phyloP scores from a whole-genome alignment of 768 basidiomycete genomes.

The Boletus eberwhitei region DNA sequence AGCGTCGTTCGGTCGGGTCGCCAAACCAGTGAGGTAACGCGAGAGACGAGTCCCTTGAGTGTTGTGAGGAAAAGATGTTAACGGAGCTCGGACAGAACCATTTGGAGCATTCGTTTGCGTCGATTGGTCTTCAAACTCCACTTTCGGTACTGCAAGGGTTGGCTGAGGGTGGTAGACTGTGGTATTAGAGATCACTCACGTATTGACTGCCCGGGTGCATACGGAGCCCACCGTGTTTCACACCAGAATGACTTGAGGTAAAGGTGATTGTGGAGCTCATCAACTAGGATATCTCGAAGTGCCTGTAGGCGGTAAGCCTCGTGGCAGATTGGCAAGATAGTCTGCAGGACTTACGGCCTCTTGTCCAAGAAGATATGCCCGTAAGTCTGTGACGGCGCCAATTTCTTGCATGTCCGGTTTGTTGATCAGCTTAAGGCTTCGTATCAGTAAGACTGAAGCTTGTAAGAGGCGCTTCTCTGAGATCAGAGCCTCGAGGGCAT shows the following conservation, averaged over 20 bases:
- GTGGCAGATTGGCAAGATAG: not conserved
- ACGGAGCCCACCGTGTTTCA: slow-evolving; percentile 87
- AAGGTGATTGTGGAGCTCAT: slow-evolving; percentile 95
- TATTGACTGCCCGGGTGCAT: slow-evolving; percentile 71
- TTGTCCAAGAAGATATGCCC: slow-evolving; percentile 80
- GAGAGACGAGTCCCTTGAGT: slow-evolving; percentile 49
- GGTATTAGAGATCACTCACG: slow-evolving; percentile 47
- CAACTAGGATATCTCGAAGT: slow-evolving; percentile 86
- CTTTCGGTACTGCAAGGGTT: slow-evolving; percentile 50
- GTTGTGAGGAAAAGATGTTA: slow-evolving; percentile 38
- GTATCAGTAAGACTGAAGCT: slow-evolving; percentile 81
- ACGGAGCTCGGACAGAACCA: slow-evolving; percentile 23
- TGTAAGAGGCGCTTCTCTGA: slow-evolving; percentile 92
- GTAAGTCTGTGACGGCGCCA: slow-evolving; percentile 87
- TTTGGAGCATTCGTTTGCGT: slow-evolving; percentile 22
- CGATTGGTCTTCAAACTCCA: slow-evolving; percentile 59
- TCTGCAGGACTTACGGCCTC: slow-evolving; percentile 62
- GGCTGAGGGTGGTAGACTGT: slow-evolving; percentile 8
- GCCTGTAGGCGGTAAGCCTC: slow-evolving; percentile 49
- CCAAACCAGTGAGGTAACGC: slow-evolving; percentile 62
- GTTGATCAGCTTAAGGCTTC: slow-evolving; percentile 86
- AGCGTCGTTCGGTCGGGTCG: slow-evolving; percentile 72
- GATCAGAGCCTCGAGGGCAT: slow-evolving; percentile 88
- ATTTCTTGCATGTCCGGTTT: slow-evolving; percentile 92
- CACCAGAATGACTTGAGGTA: slow-evolving; percentile 97